Evolutionary conservation across 163 green algal species (phyloP).

Genomic region (Scenedesmus sp.): DNA sequence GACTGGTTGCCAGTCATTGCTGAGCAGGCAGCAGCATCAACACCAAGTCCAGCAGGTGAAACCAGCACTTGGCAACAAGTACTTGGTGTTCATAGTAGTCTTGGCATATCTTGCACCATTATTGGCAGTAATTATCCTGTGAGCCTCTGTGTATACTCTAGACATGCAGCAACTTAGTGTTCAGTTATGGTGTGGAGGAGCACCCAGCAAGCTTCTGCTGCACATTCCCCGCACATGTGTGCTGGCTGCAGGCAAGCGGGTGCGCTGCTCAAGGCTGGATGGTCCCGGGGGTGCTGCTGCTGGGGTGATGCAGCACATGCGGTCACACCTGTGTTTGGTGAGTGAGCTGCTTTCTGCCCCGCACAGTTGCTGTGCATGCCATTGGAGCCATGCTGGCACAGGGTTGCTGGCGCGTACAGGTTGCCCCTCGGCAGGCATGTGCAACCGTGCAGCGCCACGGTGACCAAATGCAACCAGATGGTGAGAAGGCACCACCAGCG

Average conservation of each 20-base stretch:
- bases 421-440: not conserved
- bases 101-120: no score
- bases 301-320: conserved; percentile 71
- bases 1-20: conserved; percentile 61
- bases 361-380: not conserved
- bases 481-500: not conserved
- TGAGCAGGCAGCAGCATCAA: conserved; percentile 43
- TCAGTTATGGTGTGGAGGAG: not conserved
- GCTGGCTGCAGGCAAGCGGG: conserved; percentile 40
- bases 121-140: no score
- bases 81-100: no score
- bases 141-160: no score
- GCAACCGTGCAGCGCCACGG: not conserved
- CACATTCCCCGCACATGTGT: not conserved
- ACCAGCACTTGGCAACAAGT: not conserved
- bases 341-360: not conserved
- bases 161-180: not conserved
- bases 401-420: not conserved
- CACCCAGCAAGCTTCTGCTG: not conserved
- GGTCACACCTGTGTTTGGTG: conserved; percentile 60
- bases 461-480: no score
- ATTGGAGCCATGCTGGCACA: not conserved
- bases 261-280: conserved; percentile 51
- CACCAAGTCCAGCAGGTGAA: conserved; percentile 55
- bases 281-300: conserved; percentile 53